A percentile compares a stretch with the other conserved stretches of the same genome.
Conservation (phyloP, 2,329 filamentous ascomycete species). For the Pseudogymnoascus sp. region DNA sequence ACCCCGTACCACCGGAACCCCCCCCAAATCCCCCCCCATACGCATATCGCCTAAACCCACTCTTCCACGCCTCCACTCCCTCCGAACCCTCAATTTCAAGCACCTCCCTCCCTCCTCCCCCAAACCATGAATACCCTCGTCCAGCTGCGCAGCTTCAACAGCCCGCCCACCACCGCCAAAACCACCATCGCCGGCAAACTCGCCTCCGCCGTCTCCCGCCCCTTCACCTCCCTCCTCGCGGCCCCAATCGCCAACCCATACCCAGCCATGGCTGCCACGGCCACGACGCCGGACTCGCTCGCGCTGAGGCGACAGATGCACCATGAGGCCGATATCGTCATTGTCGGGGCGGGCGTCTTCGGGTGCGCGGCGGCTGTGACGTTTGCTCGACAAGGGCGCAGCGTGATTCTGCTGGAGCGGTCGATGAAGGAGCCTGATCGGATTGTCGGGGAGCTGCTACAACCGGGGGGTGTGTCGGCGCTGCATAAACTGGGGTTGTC, state of each 20-base stretch:
- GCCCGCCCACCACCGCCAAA: background rate
- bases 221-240: background rate
- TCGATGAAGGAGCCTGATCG: conserved; percentile 88
- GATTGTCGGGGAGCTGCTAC: conserved; percentile 90
- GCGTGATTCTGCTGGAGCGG: conserved; percentile 80
- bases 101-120: background rate
- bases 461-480: conserved; percentile 81
- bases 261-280: background rate
- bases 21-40: background rate
- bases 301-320: conserved; percentile 43
- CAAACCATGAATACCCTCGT: background rate
- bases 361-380: conserved; percentile 81
- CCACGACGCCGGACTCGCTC: conserved; percentile 5
- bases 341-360: conserved; percentile 85
- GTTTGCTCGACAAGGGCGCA: conserved; percentile 80
- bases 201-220: background rate
- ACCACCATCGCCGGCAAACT: background rate
- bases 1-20: background rate
- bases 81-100: background rate
- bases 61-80: background rate
- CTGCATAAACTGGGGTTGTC: conserved; percentile 71
- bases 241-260: background rate
- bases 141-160: background rate
- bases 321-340: conserved; percentile 72
- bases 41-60: background rate